Evolutionary conservation across 768 basidiomycete genomes (phyloP), one percentile per base, ranked within the genome.

Genomic region (Hygrophorus russula): DNA sequence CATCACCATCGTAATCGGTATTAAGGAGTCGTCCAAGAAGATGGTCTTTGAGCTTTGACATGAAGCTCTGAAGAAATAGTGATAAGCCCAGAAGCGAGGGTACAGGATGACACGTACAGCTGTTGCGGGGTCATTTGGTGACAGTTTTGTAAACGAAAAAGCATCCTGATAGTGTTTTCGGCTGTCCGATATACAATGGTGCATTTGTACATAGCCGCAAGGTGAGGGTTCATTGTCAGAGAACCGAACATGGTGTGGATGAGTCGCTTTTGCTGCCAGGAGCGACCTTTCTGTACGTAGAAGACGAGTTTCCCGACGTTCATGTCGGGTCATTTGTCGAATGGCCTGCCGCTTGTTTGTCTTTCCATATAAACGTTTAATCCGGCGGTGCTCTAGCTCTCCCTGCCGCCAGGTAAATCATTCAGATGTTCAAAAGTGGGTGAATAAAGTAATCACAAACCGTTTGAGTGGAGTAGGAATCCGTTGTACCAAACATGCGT

Each of bases 321-420:
- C 41, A n/a, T 46, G 43, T 11, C 31, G 50, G 0, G 57, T 58
- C 18, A 68, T 64, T 27, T 60, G 57, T 1, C 28, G 24, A 0
- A 33, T 51, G 13, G 50, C 49, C 14, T 53, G 41, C 17, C 48
- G 57, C 47, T 67, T 66, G 54, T 62, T 66, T 1, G 59, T 63
- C 0, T 51, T 39, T 0, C 47, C 36, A 38, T 66, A 71, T 15
- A 62, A 58, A 0, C 46, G 39, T 50, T 71, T 70, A 18, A 64
- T 56, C 0, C 45, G 42, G 0, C 53, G 48, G 43, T 72, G 70
- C 35, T 66, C 60, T 0, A 60, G 55, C 42, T 73, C 67, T 0
- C 63, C 62, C 66, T 69, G n/a, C n/a, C n/a, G n/a, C n/a, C n/a
- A n/a, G n/a, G n/a, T n/a, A n/a, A n/a, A n/a, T n/a, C n/a, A n/a